Evolutionary conservation across 2,329 filamentous ascomycete species (phyloP), one percentile per base, ranked within the genome.

Genomic region (Stagonosporopsis chrysanthemi): DNA sequence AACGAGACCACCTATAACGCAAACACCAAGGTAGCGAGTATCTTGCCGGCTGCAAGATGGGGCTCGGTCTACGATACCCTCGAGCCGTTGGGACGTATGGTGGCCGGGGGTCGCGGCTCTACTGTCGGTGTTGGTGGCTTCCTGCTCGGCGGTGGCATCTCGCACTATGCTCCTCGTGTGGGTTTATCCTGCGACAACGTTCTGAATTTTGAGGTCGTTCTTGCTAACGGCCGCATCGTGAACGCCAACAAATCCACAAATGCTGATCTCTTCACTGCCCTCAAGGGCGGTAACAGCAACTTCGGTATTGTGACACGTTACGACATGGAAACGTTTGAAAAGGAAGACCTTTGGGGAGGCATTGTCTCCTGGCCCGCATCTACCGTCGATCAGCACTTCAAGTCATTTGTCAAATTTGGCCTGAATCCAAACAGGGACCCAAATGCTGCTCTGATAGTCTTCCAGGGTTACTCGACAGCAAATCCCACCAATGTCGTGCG

Each of bases 131-230:
- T 73, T 38, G 70, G 69, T 8, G 71, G 71, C 17, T 66, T 73
- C 12, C 60, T 67, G 6, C 41, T 69, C 6, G 71, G 71, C 52
- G 67, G 66, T 65, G 62, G 62, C 2, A 56, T 59, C 5, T 61
- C 60, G 5, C 47, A 57, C 33, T 59, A 45, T 14, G 45, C 57
- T 1, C 44, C 40, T 22, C 51, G 45, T 3, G 33, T 55, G 14
- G 64, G 62, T 2, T 26, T 62, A 8, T 50, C 54, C 5, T 63
- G 60, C 38, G 60, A 66, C 39, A 59, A 60, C 17, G 60, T 71
- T 9, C 50, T 60, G 33, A 70, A 67, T 28, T 69, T 67, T 24
- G 62, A 76, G 40, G 63, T 78, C 6, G 76, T 79, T 4, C 73
- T 79, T 28, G 74, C 76, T 35, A 57, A 68, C 45, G 77, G 77